These are phyloP conservation scores for Trametes maxima DNA, from an alignment of 768 basidiomycete genomes.

Conservation along the genomic window DNA sequence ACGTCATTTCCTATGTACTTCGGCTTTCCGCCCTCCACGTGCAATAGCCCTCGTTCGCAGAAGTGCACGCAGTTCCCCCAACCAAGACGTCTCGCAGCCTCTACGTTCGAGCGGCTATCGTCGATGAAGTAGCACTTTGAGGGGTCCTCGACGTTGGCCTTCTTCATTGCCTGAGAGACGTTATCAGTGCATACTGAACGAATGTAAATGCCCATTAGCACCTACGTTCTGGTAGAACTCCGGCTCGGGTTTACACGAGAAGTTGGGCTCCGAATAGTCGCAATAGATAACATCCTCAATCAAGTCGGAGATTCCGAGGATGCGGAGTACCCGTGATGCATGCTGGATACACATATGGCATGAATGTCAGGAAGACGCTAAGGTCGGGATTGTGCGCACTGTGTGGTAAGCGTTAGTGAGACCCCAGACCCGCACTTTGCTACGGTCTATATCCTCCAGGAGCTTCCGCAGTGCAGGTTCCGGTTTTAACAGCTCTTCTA, in stretches of 20 bases:
- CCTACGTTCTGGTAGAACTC: conserved; percentile 66
- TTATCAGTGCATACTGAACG: not conserved
- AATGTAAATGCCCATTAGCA: not conserved
- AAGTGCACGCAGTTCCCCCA: conserved; percentile 82
- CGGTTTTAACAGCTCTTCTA: conserved; percentile 77
- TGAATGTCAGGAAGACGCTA: not conserved
- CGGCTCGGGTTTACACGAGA: conserved; percentile 81
- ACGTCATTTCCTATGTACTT: conserved; percentile 46
- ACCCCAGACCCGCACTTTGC: conserved; percentile 80
- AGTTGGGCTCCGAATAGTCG: conserved; percentile 66
- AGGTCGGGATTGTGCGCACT: conserved; percentile 41
- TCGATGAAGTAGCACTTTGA: conserved; percentile 80
- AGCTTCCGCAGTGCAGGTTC: conserved; percentile 63
- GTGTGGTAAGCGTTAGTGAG: conserved; percentile 82
- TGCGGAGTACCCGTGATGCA: conserved; percentile 75
- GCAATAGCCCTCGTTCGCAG: conserved; percentile 64
- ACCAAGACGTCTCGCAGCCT: conserved; percentile 61
- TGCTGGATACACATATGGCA: conserved; percentile 49
- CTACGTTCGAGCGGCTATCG: conserved; percentile 71
- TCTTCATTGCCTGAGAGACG: conserved; percentile 58
- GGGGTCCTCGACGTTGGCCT: conserved; percentile 62
- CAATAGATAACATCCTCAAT: conserved; percentile 78
- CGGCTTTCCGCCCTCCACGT: conserved; percentile 61
- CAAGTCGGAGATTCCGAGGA: conserved; percentile 71
- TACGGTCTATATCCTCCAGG: conserved; percentile 77